Base-by-base conservation (phyloP, 805 yeast genomes). In the Wickerhamomyces strasburgensis region DNA sequence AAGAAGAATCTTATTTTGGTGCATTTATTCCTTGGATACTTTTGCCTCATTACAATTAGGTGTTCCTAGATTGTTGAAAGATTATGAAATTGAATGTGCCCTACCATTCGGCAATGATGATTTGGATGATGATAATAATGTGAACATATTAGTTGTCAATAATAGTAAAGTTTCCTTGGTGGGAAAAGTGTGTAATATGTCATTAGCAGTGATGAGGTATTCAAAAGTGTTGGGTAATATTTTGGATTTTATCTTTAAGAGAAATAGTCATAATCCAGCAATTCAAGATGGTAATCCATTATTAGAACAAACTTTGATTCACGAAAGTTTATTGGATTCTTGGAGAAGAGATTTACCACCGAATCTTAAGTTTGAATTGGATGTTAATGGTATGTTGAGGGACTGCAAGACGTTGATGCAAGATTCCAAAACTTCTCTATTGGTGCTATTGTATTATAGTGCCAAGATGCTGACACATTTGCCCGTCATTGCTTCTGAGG, bases 41-140 rank as follows among this genome's bases (percentile, higher is more conserved):
- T 84, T 84, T 52, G 67, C 85, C 18, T 77, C 90, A 3, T 70
- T 84, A 42, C 79, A 79, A 40, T 61, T 87, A 33, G 96, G 96
- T 31, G 84, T 85, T 27, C 96, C 96, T 5, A 65, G 94, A 44
- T 61, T 86, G 33, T 60, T 87, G 19, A 82, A 82, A 51, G 95
- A 85, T 54, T 76, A 75, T 50, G 94, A 85, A 56, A 77, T 87
- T 34, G 94, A 86, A 56, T 86, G 95, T 65, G 89, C 90, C 1
- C 61, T 84, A 49, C 96, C 96, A 1, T 76, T 82, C 23, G 68
- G 65, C 34, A 72, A 62, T 40, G 70, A 66, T 37, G 53, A 58
- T 30, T 58, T 57, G 7, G 57, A 57, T 34, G 65, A 61, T 27
- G 74, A 70, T 19, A 57, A 61, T 31, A 71, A 72, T 43, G 75